These are phyloP conservation scores for Penicillium oxalicum DNA, from an alignment of 2,329 filamentous ascomycete genomes.

Conservation along the genomic window DNA sequence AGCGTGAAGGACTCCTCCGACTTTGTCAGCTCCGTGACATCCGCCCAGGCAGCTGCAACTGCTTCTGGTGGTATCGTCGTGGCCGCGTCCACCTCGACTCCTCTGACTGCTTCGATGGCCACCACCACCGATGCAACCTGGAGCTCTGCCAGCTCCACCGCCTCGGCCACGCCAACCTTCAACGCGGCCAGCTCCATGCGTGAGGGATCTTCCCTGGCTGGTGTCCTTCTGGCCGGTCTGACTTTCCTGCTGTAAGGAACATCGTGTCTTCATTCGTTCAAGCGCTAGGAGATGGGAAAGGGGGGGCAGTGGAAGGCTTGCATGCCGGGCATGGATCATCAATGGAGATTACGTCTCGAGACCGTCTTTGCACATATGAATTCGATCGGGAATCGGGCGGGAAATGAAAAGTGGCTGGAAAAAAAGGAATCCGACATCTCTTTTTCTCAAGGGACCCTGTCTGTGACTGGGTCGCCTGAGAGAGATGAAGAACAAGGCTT, in stretches of 20 bases:
- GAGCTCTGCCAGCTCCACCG: conserved; percentile 5
- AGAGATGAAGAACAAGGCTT: no score
- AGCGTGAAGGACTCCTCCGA: conserved; percentile 10
- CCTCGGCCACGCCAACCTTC: conserved; percentile 11
- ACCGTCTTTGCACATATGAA: conserved; percentile 1
- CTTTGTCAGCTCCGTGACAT: conserved; percentile 10
- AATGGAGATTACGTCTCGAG: no score
- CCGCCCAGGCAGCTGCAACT: conserved; percentile 8
- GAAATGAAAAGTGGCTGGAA: not conserved
- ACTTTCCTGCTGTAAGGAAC: conserved; percentile 14
- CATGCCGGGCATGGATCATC: no score
- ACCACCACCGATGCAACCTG: conserved; percentile 4
- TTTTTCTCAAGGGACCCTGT: no score
- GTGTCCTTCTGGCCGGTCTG: conserved; percentile 15
- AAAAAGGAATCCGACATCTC: no score
- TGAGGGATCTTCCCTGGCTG: conserved; percentile 16
- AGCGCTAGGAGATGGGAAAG: no score
- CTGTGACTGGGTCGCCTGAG: no score
- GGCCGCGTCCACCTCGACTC: conserved; percentile 10
- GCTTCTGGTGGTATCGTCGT: conserved; percentile 19
- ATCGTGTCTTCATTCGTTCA: no score
- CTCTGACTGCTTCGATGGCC: conserved; percentile 3
- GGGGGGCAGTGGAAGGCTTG: no score
- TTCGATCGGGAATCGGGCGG: not conserved
- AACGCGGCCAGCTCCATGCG: conserved; percentile 16